Evolutionary conservation across 805 yeast species (phyloP).

Genomic region (Metschnikowia matae): DNA sequence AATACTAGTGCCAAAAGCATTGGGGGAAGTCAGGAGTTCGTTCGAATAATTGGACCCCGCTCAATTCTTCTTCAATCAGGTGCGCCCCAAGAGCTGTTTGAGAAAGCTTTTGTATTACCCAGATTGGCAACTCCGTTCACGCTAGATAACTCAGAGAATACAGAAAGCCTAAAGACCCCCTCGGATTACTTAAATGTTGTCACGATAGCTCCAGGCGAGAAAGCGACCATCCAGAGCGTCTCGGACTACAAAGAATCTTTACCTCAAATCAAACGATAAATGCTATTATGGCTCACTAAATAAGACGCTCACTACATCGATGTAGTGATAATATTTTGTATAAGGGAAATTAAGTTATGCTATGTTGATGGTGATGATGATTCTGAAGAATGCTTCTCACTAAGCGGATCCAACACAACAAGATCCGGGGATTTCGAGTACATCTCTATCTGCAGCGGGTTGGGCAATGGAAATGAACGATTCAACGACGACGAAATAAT

Average conservation of each 20-base stretch:
- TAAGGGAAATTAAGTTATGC: neutral
- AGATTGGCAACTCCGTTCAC: conserved; percentile 9
- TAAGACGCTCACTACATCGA: neutral
- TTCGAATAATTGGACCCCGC: conserved; percentile 54
- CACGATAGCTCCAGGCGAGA: conserved; percentile 37
- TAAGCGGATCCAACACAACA: conserved; percentile 12
- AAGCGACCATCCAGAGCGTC: conserved; percentile 42
- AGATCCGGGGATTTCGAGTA: conserved; percentile 15
- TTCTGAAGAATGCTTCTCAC: neutral
- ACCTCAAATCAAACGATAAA: conserved; percentile 2
- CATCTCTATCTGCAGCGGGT: conserved; percentile 16
- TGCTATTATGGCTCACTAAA: neutral
- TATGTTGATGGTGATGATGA: conserved; percentile 4
- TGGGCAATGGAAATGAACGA: conserved; percentile 19
- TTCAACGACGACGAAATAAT: conserved; percentile 13
- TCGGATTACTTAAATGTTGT: conserved; percentile 49
- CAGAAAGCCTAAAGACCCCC: conserved; percentile 16
- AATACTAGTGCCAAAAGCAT: conserved; percentile 6
- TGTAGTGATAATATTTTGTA: neutral
- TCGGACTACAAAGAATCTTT: conserved; percentile 36
- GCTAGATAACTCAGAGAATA: conserved; percentile 12
- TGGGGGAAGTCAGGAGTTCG: conserved; percentile 40
- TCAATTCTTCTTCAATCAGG: conserved; percentile 46
- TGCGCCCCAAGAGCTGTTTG: conserved; percentile 19
- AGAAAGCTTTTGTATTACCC: conserved; percentile 10